Base-by-base conservation (phyloP, 257 asterid species). In the Thymus mandschuricus region DNA sequence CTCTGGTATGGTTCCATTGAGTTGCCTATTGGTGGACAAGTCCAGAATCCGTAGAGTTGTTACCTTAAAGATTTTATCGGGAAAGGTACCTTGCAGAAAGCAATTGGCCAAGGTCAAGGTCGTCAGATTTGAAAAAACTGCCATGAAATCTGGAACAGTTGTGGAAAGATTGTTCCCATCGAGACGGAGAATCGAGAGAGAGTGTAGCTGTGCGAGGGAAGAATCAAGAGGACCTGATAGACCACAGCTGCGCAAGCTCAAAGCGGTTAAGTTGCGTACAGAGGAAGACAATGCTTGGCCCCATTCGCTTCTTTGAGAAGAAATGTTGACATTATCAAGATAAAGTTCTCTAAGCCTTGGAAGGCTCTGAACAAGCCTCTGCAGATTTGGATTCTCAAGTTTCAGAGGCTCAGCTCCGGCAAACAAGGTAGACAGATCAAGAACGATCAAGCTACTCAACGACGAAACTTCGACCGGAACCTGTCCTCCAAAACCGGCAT, bases 401-500 rank as follows among this genome's bases (percentile, higher is more conserved):
- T 28, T 77, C 11, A 82, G 78, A 8, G 78, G 76, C 3, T 5
- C 3, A 1, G 1, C 0, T 7, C 57, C 61, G 4, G 28, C 59
- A 43, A 80, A 78, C 2, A 67, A 1, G 28, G 62, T 66, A 67
- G 91, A 83, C 34, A 87, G 86, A 75, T 87, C 91, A 50, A 87
- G 86, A 65, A 8, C 27, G 12, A 5, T 69, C 81, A 86, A 72
- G 11, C 69, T 80, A 13, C 13, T 68, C 81, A 88, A 21, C 6
- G 28, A 29, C 2, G 87, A 66, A 49, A 88, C 33, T 58, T 87
- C 86, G 2, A 64, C 1, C 0, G 88, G 86, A 65, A 88, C 65
- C 45, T 83, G 84, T n/a, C 94, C 87, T 0, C 34, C 81, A 51
- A 88, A 84, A 55, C 88, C 82, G 8, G 92, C 79, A 52, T 58